Evolutionary conservation across 257 asterid genomes (phyloP), one percentile per base, ranked within the genome.

Genomic region (Perilla frutescens): DNA sequence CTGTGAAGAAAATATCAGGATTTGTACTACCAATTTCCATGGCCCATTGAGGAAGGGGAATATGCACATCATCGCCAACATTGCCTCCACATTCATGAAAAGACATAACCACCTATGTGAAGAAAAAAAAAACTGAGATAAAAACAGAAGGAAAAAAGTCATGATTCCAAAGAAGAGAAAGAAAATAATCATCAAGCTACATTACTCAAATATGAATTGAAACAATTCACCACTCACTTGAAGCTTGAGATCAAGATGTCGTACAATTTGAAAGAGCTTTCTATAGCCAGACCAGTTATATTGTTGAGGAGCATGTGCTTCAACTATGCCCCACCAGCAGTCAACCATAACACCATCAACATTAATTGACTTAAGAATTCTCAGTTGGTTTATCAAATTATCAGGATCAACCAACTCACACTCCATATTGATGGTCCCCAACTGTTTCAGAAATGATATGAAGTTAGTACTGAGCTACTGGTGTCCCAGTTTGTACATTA

Each of bases 291-390:
- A 74, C 97, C 97, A 90, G 43, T 88, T 86, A 74, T 90, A 90
- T 13, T 82, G 86, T 62, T 83, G 89, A 44, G 97, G 96, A 68
- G 68, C 39, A 70, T 64, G 81, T 3, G 89, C 84, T 80, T 90
- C 97, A 12, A 88, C 96, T 51, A 90, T 88, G 12, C 97, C 97
- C 96, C 97, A 90, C 97, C 97, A 90, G 75, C 97, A 90, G 73
- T 90, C 97, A 57, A 90, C 86, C 89, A 88, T 85, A 14, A 90
- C 90, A 26, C 96, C 96, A 54, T 88, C 97, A 55, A 87, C 89
- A 9, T 87, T 82, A 53, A 71, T 80, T 7, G 92, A 85, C 77
- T 90, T 90, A 69, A 90, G 85, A 50, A 60, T 65, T 81, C 61
- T 68, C 29, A 90, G 77, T 63, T 90, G 85, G 61, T 83, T 76